phyloP scores from a whole-genome alignment of 306 rosid species.

The Ammopiptanthus mongolicus region DNA sequence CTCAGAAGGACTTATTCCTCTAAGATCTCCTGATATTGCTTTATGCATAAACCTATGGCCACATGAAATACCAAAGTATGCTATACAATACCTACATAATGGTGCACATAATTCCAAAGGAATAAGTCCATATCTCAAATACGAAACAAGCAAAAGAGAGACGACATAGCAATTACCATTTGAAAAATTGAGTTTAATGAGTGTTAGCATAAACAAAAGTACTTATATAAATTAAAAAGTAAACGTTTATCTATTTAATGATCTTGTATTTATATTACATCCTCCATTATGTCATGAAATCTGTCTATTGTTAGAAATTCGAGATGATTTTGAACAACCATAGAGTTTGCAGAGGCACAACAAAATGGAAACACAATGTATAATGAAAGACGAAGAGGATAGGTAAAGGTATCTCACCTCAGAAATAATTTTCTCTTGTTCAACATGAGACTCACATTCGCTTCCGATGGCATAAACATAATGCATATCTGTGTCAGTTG shows the following conservation, averaged over 20 bases:
- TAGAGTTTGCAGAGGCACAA: slow-evolving; percentile 3
- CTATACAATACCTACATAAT: too few relatives aligned
- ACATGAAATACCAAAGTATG: too few relatives aligned
- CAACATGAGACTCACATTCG: background rate
- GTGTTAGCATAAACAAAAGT: too few relatives aligned
- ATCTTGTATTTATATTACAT: background rate
- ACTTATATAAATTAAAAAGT: background rate
- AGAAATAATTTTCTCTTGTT: slow-evolving; percentile 36
- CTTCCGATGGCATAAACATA: too few relatives aligned
- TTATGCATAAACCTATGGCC: too few relatives aligned
- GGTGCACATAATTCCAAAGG: too few relatives aligned
- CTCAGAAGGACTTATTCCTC: too few relatives aligned
- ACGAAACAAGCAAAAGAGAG: too few relatives aligned
- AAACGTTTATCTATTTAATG: background rate
- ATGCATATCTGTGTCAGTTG: too few relatives aligned
- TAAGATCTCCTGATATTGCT: too few relatives aligned
- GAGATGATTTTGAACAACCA: background rate
- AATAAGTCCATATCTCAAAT: too few relatives aligned
- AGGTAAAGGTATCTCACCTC: slow-evolving; percentile 29
- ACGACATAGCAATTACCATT: too few relatives aligned
- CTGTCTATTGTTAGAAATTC: background rate
- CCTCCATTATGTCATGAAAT: background rate
- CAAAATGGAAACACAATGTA: background rate
- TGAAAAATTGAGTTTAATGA: background rate
- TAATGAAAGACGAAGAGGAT: slow-evolving; percentile 27